Base-by-base conservation (phyloP, 2,329 filamentous ascomycete species). In the Triangularia setosa region DNA sequence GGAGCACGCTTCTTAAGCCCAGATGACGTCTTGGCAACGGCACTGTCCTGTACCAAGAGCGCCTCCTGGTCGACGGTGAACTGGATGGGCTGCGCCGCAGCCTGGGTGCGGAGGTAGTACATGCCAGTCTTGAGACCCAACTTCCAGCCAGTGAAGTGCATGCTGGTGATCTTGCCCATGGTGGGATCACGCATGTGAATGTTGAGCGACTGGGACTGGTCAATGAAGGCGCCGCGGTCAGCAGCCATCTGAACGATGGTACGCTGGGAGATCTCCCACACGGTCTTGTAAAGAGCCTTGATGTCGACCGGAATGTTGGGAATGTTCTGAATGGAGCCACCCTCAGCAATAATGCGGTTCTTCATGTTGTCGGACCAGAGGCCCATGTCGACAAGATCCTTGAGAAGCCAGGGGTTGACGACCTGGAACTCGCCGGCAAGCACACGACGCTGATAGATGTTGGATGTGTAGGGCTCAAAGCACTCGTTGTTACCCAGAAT, bases 291-390 rank as follows among this genome's bases (percentile, higher is more conserved):
- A 6, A 99, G 86, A 44, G 90, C 88, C 84, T 99, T 99, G 84
- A 96, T 90, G 72, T 99, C 95, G 30, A 90, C 87, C 14, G 95
- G 94, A 68, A 99, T 97, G 80, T 96, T 98, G 75, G 94, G 91
- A 68, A 99, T 94, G 79, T 95, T 94, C 79, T 98, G 95, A 63
- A 99, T 90, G 21, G 94, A 98, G 70, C 95, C 95, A 71, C 92
- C 92, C 68, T 97, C 94, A 64, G 95, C 90, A 74, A 99, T 99
- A 84, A 99, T 99, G 73, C 95, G 93, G 84, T 99, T 99, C 89
- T 99, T 99, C 95, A 99, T 99, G 82, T 93, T 92, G 80, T 99
- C 94, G 57, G 94, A 97, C 95, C 95, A 99, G 54, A 99, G 85
- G 67, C 95, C 95, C 82, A 97, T 91, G 75, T 99, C 95, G 71